Percentiles rank a stretch among this genome's conserved stretches.
Evolutionary conservation across 2,329 filamentous ascomycete species (phyloP).

Genomic region (Xylariaceae sp.): DNA sequence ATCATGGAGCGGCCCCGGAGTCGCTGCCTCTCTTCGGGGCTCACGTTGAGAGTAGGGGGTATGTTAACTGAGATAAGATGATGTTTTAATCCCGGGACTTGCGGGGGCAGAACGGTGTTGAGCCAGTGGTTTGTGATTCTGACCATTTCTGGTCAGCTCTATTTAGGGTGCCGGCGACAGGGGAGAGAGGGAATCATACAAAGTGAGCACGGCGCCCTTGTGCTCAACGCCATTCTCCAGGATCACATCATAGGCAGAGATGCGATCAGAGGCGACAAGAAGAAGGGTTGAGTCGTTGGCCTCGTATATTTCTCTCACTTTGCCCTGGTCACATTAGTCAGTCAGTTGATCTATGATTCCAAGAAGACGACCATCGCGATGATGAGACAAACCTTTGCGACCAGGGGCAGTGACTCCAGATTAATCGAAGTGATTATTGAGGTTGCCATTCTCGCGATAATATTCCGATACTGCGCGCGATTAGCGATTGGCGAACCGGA

Average conservation of each 20-base stretch:
- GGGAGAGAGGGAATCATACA: conserved; percentile 10
- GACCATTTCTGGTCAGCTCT: not conserved
- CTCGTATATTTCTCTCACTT: conserved; percentile 77
- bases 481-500: not conserved
- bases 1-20: conserved; percentile 68
- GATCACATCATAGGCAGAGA: conserved; percentile 81
- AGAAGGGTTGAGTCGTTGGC: conserved; percentile 66
- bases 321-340: conserved; percentile 36
- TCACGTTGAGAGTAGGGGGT: conserved; percentile 25
- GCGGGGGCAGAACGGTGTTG: conserved; percentile 37
- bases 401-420: conserved; percentile 16
- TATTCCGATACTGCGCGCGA: not conserved
- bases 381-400: conserved; percentile 14
- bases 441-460: conserved; percentile 11
- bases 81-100: conserved; percentile 44
- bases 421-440: conserved; percentile 14
- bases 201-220: conserved; percentile 49
- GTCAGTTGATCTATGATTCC: not conserved
- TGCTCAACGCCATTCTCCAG: conserved; percentile 54
- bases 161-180: not conserved
- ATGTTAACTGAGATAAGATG: conserved; percentile 43
- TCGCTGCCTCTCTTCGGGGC: conserved; percentile 42
- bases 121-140: conserved; percentile 49
- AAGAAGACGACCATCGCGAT: not conserved
- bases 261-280: conserved; percentile 82